A percentile compares a stretch with the other conserved stretches of the same genome.
Evolutionary conservation across 768 basidiomycete species (phyloP).

Genomic region (Paxillus involutus): DNA sequence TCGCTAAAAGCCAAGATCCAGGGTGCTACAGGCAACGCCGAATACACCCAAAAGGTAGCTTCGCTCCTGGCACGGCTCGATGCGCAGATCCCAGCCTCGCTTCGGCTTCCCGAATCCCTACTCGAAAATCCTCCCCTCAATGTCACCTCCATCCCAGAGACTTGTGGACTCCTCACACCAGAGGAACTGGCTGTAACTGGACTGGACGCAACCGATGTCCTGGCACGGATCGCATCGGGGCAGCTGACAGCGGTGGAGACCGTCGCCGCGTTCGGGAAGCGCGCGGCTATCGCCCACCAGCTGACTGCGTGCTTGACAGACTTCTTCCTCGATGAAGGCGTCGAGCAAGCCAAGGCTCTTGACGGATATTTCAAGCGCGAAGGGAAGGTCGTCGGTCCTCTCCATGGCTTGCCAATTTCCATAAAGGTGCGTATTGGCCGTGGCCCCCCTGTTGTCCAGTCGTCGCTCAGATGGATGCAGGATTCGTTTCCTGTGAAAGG

Average conservation of each 20-base stretch:
- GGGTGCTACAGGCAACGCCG: constrained; percentile 20
- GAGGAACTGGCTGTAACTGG: constrained; percentile 35
- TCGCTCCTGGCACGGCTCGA: constrained; percentile 19
- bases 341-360: constrained; percentile 39
- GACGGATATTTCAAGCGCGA: constrained; percentile 39
- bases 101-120: constrained; percentile 12
- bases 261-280: constrained; percentile 43
- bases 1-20: constrained; percentile 21
- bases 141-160: constrained; percentile 32
- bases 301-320: constrained; percentile 40
- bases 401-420: constrained; percentile 41
- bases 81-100: constrained; percentile 23
- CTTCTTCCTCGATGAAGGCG: constrained; percentile 44
- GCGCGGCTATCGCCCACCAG: constrained; percentile 55
- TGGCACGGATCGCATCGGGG: constrained; percentile 27
- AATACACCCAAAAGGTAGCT: constrained; percentile 18
- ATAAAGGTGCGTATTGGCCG: constrained; percentile 34
- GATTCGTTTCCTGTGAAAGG: constrained; percentile 43
- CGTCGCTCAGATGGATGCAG: constrained; percentile 14
- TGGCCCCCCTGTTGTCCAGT: not conserved
- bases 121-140: constrained; percentile 28
- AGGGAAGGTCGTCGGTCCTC: constrained; percentile 41
- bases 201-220: constrained; percentile 36
- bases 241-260: constrained; percentile 39
- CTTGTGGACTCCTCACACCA: constrained; percentile 31